Evolutionary conservation across 2,329 filamentous ascomycete genomes (phyloP).

Genomic region (Phaeosphaeria sp.): DNA sequence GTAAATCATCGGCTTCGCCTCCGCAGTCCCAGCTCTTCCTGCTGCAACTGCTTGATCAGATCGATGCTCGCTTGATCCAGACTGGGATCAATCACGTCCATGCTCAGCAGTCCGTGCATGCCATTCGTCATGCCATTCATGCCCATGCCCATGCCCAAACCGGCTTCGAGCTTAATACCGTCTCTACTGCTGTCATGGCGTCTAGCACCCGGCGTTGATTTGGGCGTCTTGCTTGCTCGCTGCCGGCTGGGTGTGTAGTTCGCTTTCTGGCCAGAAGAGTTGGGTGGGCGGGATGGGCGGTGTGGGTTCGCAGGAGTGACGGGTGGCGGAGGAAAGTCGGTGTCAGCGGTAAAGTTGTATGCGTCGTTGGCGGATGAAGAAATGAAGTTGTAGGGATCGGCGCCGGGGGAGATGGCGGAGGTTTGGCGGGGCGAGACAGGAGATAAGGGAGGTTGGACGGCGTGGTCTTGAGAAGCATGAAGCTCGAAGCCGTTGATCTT

Average conservation of each 20-base stretch:
- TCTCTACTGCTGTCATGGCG: conserved; percentile 28
- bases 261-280: conserved; percentile 25
- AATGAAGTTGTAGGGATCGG: conserved; percentile 2
- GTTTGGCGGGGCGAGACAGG: conserved; percentile 28
- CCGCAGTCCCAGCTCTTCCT: conserved; percentile 40
- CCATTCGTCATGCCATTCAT: conserved; percentile 16
- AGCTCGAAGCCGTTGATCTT: neutral
- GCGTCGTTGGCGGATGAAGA: conserved; percentile 23
- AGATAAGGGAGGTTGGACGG: conserved; percentile 23
- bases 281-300: conserved; percentile 12
- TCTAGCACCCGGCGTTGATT: conserved; percentile 26
- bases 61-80: conserved; percentile 35
- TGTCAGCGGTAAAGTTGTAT: conserved; percentile 31
- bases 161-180: conserved; percentile 34
- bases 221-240: conserved; percentile 36
- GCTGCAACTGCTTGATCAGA: conserved; percentile 39
- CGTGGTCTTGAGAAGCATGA: conserved; percentile 4
- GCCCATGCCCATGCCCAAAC: conserved; percentile 16
- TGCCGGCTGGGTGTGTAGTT: conserved; percentile 27
- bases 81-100: conserved; percentile 31
- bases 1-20: conserved; percentile 28
- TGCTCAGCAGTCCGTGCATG: conserved; percentile 11
- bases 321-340: conserved; percentile 31
- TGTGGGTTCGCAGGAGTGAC: conserved; percentile 12
- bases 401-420: conserved; percentile 17